phyloP scores from a whole-genome alignment of 2,329 filamentous ascomycete genomes.

The Botrytis fabae region DNA sequence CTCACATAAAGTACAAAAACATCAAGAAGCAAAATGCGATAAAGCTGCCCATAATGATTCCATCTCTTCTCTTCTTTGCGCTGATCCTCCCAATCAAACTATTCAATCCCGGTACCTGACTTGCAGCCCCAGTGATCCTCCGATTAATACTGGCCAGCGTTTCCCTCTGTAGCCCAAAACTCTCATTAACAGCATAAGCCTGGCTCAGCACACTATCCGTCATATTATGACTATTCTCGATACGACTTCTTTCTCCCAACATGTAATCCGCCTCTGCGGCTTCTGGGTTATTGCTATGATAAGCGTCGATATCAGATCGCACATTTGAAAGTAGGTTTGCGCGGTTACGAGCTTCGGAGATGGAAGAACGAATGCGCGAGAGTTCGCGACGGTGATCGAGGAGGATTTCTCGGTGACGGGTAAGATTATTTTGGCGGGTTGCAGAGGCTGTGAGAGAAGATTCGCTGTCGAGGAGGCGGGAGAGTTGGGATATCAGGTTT shows the following conservation, averaged over 20 bases:
- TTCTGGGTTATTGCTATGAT: slow-evolving; percentile 77
- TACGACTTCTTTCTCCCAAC: slow-evolving; percentile 80
- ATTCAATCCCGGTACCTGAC: slow-evolving; percentile 91
- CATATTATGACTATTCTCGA: slow-evolving; percentile 88
- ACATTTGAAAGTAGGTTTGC: slow-evolving; percentile 90
- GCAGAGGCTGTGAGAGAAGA: slow-evolving; percentile 82
- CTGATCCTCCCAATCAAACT: slow-evolving; percentile 89
- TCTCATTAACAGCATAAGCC: slow-evolving; percentile 95
- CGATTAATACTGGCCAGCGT: slow-evolving; percentile 85
- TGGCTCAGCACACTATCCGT: slow-evolving; percentile 89
- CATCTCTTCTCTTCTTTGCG: slow-evolving; percentile 90
- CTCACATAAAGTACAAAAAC: slow-evolving; percentile 75
- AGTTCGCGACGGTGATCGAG: slow-evolving; percentile 84
- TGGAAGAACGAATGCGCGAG: slow-evolving; percentile 67
- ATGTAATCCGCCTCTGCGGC: slow-evolving; percentile 94
- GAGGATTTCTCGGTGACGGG: slow-evolving; percentile 87
- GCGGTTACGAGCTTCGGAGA: slow-evolving; percentile 78
- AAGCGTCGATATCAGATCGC: slow-evolving; percentile 86
- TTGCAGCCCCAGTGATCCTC: slow-evolving; percentile 84
- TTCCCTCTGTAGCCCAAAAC: slow-evolving; percentile 83
- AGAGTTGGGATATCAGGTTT: slow-evolving; percentile 74
- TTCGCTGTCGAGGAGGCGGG: slow-evolving; percentile 90
- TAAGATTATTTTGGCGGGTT: slow-evolving; percentile 94
- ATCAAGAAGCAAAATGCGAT: slow-evolving; percentile 90
- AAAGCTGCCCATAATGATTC: slow-evolving; percentile 87